Percentiles rank a stretch among this genome's conserved stretches.
Conservation (phyloP, 192 early-diverging fungal species). For the Dispira simplex region DNA sequence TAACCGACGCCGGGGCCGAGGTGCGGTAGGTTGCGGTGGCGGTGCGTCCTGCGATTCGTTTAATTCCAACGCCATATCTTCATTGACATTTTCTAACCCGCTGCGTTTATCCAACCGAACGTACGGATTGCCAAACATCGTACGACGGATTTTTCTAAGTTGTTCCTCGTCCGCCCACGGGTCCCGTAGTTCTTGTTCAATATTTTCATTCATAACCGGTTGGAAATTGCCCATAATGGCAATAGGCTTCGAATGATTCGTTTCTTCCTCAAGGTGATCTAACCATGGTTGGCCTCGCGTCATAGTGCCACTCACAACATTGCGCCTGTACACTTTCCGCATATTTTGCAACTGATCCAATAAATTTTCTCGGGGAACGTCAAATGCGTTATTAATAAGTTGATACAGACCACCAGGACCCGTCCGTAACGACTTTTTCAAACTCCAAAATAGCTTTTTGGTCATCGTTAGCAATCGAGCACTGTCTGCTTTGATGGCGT, state of each 20-base stretch:
- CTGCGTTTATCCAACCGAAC: slow-evolving; percentile 32
- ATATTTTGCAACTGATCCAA: slow-evolving; percentile 35
- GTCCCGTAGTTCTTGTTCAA: slow-evolving; percentile 37
- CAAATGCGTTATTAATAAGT: slow-evolving; percentile 41
- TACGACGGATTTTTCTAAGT: slow-evolving; percentile 30
- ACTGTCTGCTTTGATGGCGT: slow-evolving; percentile 17
- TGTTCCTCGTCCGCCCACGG: slow-evolving; percentile 51
- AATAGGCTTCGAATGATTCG: slow-evolving; percentile 46
- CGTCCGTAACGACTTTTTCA: slow-evolving; percentile 14
- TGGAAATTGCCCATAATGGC: slow-evolving; percentile 56
- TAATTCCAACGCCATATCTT: slow-evolving; percentile 17
- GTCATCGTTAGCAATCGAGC: slow-evolving; percentile 9
- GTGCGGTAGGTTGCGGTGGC: too few species aligned
- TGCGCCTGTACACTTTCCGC: slow-evolving; percentile 34
- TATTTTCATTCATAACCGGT: slow-evolving; percentile 33
- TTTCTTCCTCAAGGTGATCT: slow-evolving; percentile 34
- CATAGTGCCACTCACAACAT: slow-evolving; percentile 22
- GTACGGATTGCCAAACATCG: slow-evolving; percentile 69
- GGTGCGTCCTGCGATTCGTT: not conserved
- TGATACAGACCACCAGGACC: slow-evolving; percentile 10
- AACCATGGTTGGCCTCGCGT: slow-evolving; percentile 11
- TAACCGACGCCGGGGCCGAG: not conserved
- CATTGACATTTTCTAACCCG: slow-evolving; percentile 27
- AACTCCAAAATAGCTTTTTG: slow-evolving; percentile 16
- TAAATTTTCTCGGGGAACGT: slow-evolving; percentile 38